Conservation (phyloP, 1,139 yeast genomes). For the Geotrichum bryndzae region DNA sequence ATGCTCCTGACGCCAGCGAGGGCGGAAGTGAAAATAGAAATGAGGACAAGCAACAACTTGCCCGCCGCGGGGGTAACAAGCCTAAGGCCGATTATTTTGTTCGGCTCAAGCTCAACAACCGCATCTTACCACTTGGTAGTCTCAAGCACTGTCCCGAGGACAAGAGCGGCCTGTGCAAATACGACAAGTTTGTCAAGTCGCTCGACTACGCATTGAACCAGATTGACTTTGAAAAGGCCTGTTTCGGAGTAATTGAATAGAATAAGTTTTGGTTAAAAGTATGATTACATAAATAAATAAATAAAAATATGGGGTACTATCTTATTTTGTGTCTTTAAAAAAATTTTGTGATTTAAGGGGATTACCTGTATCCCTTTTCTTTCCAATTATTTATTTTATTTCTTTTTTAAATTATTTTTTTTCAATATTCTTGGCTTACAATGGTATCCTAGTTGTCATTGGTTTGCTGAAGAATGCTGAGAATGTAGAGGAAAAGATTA, state of each 20-base stretch:
- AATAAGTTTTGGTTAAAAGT: too few species aligned
- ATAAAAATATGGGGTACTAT: background rate
- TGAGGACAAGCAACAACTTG: background rate
- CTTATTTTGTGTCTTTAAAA: too few species aligned
- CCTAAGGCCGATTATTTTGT: slow-evolving; percentile 23
- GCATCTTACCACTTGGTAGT: slow-evolving; percentile 38
- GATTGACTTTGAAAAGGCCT: slow-evolving; percentile 35
- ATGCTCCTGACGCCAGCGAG: background rate
- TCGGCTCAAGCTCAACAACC: slow-evolving; percentile 38
- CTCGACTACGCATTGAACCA: slow-evolving; percentile 31
- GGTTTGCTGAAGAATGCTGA: slow-evolving; percentile 57
- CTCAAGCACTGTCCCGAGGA: slow-evolving; percentile 35
- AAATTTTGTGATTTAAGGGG: too few species aligned
- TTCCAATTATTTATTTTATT: too few species aligned
- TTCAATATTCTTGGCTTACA: background rate
- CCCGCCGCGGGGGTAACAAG: background rate
- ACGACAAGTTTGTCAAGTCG: slow-evolving; percentile 33
- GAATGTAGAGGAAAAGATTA: slow-evolving; percentile 70
- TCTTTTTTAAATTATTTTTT: too few species aligned
- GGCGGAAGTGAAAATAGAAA: background rate
- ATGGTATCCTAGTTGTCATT: slow-evolving; percentile 31
- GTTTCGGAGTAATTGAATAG: slow-evolving; percentile 28
- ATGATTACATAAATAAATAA: background rate
- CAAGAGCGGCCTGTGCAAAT: slow-evolving; percentile 37
- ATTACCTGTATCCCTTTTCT: too few species aligned